Base-by-base conservation (phyloP, 2,329 filamentous ascomycete species). In the Phialophora chinensis region DNA sequence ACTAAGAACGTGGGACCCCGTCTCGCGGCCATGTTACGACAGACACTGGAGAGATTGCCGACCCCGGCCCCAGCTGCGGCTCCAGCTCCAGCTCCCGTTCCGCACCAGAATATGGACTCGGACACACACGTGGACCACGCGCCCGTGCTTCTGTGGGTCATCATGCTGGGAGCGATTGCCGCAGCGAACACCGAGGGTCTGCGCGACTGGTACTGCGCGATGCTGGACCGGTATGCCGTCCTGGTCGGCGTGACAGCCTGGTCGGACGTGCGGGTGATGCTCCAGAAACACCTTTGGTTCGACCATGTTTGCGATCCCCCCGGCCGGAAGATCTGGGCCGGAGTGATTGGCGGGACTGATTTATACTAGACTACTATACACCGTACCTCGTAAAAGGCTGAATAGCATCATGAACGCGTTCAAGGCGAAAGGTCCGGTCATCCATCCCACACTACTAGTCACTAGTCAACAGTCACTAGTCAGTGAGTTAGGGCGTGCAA, bases 91-190 rank as follows among this genome's bases (percentile, higher is more conserved):
- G 29, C 7, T 31, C 8, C 31, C 2, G 31, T 10, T 31, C 10
- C 33, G 33, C 10, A 35, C 33, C 33, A 35, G 10, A 12, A 12
- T 6, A 31, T 8, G 29, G 29, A 31, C 10, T 12, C 33, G 33
- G 33, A 12, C 10, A 1, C 8, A 3, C 2, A n/a, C 2, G 12
- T 1, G 27, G n/a, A n/a, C 20, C 54, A 57, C 20, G 27, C 12
- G 10, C 29, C 31, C 12, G 17, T 57, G 3, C 27, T 59, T n/a
- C 38, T 59, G n/a, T 59, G 56, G 56, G 23, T 27, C 27, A 2
- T 20, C n/a, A 49, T 31, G 56, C 20, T 59, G 20, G 56, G 56
- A 25, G 56, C 56, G 1, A 44, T 59, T 47, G 56, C 56, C 4
- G 56, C 20, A 5, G 23, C 56, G 17, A 49, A 29, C 12, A 59